These are phyloP conservation scores for Rhynchospora tenuis DNA, from an alignment of 176 grass and related monocot genomes.

Conservation along the genomic window DNA sequence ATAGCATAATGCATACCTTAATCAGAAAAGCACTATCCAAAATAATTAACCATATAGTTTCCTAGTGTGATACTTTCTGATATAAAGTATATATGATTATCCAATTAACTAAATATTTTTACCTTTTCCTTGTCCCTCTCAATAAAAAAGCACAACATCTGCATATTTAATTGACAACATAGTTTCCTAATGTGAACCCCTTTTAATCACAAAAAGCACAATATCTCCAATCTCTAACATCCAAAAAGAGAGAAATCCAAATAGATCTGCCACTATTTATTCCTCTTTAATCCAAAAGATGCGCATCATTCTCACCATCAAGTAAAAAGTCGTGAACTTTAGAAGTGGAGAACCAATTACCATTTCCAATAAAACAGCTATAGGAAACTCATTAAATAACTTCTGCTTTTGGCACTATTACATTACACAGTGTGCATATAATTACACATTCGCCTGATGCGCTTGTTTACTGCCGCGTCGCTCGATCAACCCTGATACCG, in stretches of 20 bases:
- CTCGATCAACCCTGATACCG: neutral
- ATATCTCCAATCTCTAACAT: neutral
- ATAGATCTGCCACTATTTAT: neutral
- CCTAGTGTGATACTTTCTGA: neutral
- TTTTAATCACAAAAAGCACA: neutral
- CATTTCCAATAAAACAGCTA: slow-evolving; percentile 16
- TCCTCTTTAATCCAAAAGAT: neutral
- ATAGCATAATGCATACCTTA: neutral
- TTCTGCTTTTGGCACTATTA: neutral
- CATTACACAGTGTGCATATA: neutral
- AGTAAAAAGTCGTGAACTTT: neutral
- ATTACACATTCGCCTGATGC: neutral
- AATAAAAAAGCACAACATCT: neutral
- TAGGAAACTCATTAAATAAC: slow-evolving; percentile 3
- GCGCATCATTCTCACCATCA: neutral
- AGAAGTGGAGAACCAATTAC: neutral
- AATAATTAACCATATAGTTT: neutral
- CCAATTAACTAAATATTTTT: neutral
- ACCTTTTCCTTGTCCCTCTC: neutral
- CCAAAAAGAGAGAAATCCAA: neutral
- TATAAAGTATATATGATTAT: neutral
- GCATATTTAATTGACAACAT: neutral
- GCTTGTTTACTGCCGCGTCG: neutral
- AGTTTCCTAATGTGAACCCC: neutral
- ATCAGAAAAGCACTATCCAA: slow-evolving; percentile 3